Evolutionary conservation across 805 yeast genomes (phyloP).

Genomic region (Candida nemodendra): DNA sequence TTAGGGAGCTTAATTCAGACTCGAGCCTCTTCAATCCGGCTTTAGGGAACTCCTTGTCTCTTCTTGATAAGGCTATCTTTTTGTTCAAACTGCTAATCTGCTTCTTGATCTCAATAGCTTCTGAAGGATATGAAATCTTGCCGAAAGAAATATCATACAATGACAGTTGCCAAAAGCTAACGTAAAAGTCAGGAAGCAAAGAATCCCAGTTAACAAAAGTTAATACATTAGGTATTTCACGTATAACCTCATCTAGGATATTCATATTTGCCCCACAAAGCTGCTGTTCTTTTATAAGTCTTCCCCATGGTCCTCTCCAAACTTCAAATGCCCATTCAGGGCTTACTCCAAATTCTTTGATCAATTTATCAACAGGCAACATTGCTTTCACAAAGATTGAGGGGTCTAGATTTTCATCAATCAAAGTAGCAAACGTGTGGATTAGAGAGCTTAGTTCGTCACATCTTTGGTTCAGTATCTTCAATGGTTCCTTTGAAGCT

Average conservation of each 20-base stretch:
- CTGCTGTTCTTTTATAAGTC: constrained; percentile 25
- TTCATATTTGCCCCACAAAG: constrained; percentile 12
- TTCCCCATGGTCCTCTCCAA: constrained; percentile 57
- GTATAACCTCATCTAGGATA: constrained; percentile 12
- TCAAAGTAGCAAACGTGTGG: constrained; percentile 59
- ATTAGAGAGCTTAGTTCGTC: constrained; percentile 73
- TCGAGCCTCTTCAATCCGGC: constrained; percentile 27
- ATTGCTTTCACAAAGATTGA: constrained; percentile 36
- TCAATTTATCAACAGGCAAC: constrained; percentile 41
- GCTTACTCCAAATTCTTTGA: constrained; percentile 43
- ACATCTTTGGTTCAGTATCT: constrained; percentile 64
- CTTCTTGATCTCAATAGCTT: constrained; percentile 39
- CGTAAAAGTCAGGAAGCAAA: constrained; percentile 45
- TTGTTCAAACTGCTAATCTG: constrained; percentile 37
- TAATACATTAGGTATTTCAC: constrained; percentile 14
- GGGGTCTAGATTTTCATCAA: constrained; percentile 48
- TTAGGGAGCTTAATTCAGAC: constrained; percentile 27
- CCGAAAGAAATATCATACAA: constrained; percentile 68
- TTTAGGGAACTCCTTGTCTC: constrained; percentile 26
- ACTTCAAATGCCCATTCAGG: constrained; percentile 71
- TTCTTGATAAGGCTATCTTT: constrained; percentile 32
- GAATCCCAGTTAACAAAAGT: constrained; percentile 22
- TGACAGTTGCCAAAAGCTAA: constrained; percentile 70
- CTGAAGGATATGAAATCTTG: constrained; percentile 47
- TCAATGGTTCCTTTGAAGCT: constrained; percentile 47